Percentiles rank a stretch among this genome's conserved stretches.
Conservation (phyloP, 2,329 filamentous ascomycete species). For the Didymella lethalis region DNA sequence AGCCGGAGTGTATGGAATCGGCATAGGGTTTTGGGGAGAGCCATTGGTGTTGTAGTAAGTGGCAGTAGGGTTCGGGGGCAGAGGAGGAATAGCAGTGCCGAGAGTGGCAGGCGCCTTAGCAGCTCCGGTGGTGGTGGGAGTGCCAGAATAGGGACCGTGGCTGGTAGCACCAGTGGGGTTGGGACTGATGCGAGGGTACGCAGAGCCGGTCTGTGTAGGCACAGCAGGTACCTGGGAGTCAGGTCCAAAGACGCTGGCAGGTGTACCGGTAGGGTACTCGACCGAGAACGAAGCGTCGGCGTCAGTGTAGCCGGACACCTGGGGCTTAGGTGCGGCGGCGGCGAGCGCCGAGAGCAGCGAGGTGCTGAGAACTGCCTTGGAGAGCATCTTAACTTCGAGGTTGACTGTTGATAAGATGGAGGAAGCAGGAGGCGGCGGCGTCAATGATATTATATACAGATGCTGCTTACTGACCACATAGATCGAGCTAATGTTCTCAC, state of each 20-base stretch:
- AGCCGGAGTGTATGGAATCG: slow-evolving; percentile 74
- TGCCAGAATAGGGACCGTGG: slow-evolving; percentile 74
- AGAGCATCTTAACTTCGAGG: slow-evolving; percentile 47
- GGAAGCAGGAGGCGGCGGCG: not conserved
- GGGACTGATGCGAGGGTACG: slow-evolving; percentile 57
- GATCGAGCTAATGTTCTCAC: slow-evolving; percentile 10
- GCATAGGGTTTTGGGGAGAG: slow-evolving; percentile 69
- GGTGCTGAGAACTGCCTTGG: slow-evolving; percentile 44
- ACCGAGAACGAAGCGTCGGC: slow-evolving; percentile 55
- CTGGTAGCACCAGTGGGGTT: slow-evolving; percentile 66
- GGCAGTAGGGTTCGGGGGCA: slow-evolving; percentile 67
- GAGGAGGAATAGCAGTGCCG: slow-evolving; percentile 64
- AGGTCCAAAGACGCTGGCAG: slow-evolving; percentile 55
- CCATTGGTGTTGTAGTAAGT: slow-evolving; percentile 78
- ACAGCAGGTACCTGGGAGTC: slow-evolving; percentile 55
- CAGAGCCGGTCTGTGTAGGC: slow-evolving; percentile 43
- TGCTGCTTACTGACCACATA: slow-evolving; percentile 11
- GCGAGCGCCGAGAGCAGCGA: slow-evolving; percentile 48
- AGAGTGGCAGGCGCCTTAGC: slow-evolving; percentile 63
- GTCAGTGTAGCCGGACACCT: slow-evolving; percentile 56
- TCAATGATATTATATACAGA: slow-evolving; percentile 19
- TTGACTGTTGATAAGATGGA: slow-evolving; percentile 13
- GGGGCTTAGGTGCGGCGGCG: slow-evolving; percentile 51
- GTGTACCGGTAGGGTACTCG: slow-evolving; percentile 40
- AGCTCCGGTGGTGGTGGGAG: slow-evolving; percentile 74